phyloP scores from a whole-genome alignment of 202 grass and related monocot genomes.

The Hordeum pubiflorum region DNA sequence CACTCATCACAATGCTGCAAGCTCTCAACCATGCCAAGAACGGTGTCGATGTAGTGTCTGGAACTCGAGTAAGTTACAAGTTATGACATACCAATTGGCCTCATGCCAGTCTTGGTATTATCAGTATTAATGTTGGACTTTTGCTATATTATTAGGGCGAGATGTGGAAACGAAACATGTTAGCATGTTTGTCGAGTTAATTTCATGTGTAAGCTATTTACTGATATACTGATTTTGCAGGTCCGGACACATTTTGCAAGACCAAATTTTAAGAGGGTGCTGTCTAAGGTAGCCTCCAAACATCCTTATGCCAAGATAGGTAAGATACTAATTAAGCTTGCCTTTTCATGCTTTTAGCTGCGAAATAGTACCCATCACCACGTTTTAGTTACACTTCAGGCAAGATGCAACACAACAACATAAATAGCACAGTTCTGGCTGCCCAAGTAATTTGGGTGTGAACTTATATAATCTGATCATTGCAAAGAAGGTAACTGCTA shows the following conservation, averaged over 20 bases:
- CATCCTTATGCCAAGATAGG: slow-evolving; percentile 89
- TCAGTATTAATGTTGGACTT: not conserved
- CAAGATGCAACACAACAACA: not conserved
- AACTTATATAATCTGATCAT: slow-evolving; percentile 10
- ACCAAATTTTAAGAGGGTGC: slow-evolving; percentile 83
- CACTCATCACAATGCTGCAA: slow-evolving; percentile 88
- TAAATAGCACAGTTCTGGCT: not conserved
- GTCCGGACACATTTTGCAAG: slow-evolving; percentile 90
- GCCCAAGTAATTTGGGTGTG: not conserved
- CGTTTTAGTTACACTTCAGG: not conserved
- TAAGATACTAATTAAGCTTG: slow-evolving; percentile 19
- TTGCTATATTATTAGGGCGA: not conserved
- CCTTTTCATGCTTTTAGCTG: not conserved
- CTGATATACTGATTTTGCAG: slow-evolving; percentile 33
- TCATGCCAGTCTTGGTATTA: slow-evolving; percentile 8
- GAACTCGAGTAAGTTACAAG: slow-evolving; percentile 62
- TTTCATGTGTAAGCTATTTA: not conserved
- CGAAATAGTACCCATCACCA: not conserved
- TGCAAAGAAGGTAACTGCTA: slow-evolving; percentile 27
- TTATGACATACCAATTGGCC: not conserved
- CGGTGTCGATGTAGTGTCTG: slow-evolving; percentile 83
- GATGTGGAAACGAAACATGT: not conserved
- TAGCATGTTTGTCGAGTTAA: not conserved
- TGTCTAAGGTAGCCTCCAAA: slow-evolving; percentile 77
- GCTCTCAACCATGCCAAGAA: slow-evolving; percentile 83